A percentile compares a stretch with the other conserved stretches of the same genome.
These are phyloP conservation scores for Metschnikowia cerradonensis DNA, from an alignment of 805 yeast species.

Conservation along the genomic window DNA sequence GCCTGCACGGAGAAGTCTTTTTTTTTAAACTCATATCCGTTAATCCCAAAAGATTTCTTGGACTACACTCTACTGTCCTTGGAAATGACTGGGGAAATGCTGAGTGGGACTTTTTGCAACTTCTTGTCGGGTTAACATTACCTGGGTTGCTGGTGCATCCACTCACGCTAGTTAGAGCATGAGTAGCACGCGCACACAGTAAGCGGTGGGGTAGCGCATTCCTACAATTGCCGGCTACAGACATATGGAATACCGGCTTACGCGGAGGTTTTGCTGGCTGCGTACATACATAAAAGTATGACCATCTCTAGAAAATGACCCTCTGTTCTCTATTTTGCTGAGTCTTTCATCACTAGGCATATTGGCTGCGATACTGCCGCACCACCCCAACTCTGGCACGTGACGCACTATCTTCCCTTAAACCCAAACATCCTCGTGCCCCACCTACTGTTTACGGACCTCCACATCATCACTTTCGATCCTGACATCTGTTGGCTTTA, in stretches of 20 bases:
- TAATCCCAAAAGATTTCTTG: no score
- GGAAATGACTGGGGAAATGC: not conserved
- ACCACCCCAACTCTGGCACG: slow-evolving; percentile 1
- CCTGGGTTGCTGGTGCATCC: not conserved
- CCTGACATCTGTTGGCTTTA: not conserved
- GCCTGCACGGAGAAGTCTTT: no score
- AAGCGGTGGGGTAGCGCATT: not conserved
- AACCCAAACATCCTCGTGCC: not conserved
- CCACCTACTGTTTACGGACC: not conserved
- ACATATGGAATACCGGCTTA: not conserved
- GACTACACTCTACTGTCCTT: no score
- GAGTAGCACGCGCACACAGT: slow-evolving; percentile 1
- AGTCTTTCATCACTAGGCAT: not conserved
- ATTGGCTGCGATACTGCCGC: not conserved
- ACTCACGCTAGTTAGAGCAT: not conserved
- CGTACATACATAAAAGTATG: not conserved
- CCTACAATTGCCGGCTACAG: not conserved
- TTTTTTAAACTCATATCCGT: no score
- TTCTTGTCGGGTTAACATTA: not conserved
- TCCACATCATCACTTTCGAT: not conserved
- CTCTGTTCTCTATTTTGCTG: not conserved
- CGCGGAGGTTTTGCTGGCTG: not conserved
- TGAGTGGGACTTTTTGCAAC: not conserved
- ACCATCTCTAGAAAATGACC: not conserved
- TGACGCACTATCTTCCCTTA: slow-evolving; percentile 1